Conservation (phyloP, 495 filamentous ascomycete species). For the Xylaria telfairii region DNA sequence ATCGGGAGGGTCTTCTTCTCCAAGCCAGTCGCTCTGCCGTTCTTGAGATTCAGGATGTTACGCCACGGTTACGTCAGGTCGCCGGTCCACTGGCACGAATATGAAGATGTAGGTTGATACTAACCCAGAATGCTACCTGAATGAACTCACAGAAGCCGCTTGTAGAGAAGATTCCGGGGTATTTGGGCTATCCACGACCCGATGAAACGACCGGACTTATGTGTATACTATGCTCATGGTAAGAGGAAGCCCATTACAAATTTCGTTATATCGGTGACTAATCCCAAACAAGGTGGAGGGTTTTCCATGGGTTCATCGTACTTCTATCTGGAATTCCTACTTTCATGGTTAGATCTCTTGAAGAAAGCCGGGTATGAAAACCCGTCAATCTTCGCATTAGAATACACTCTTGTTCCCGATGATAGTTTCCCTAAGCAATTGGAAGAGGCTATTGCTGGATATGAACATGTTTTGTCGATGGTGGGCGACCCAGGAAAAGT, state of each 20-base stretch:
- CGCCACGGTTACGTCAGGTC: constrained; percentile 67
- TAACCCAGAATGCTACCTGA: background rate
- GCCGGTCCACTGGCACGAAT: constrained; percentile 68
- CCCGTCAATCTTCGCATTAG: constrained; percentile 77
- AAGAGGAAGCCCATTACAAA: constrained; percentile 28
- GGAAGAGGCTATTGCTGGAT: constrained; percentile 67
- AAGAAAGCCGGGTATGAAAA: constrained; percentile 66
- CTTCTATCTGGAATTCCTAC: constrained; percentile 82
- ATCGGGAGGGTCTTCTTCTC: constrained; percentile 78
- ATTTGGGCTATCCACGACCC: constrained; percentile 66
- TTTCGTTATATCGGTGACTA: constrained; percentile 15
- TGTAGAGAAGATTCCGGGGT: constrained; percentile 55
- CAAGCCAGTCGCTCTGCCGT: constrained; percentile 72
- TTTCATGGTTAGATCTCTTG: constrained; percentile 67
- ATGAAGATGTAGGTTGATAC: constrained; percentile 50
- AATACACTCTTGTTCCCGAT: constrained; percentile 82
- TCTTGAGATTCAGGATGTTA: constrained; percentile 73
- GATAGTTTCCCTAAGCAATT: constrained; percentile 71
- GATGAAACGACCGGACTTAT: constrained; percentile 63
- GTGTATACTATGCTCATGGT: constrained; percentile 79
- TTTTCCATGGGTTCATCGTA: constrained; percentile 78
- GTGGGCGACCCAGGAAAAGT: constrained; percentile 60
- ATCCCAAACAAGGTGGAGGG: constrained; percentile 62
- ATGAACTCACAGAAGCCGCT: constrained; percentile 14
- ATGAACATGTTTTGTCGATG: constrained; percentile 66